A percentile compares a stretch with the other conserved stretches of the same genome.
Conservation (phyloP, 495 filamentous ascomycete species). For the Neurospora intermedia region DNA sequence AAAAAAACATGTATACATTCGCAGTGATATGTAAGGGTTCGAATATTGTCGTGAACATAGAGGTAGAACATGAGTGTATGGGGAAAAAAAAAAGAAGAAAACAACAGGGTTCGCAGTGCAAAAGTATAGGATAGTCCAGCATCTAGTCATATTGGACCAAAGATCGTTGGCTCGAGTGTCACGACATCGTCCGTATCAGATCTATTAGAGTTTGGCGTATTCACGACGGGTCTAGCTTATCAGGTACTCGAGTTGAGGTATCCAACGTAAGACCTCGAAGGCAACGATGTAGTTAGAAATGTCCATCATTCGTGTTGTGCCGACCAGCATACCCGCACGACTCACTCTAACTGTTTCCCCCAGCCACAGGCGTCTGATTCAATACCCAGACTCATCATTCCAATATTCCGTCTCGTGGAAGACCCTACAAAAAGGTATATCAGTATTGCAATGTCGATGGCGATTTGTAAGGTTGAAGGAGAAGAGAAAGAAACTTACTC, state of each 20-base stretch:
- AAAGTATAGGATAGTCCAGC: no score
- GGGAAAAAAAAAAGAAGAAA: no score
- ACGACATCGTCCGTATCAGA: no score
- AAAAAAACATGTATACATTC: neutral
- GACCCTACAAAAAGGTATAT: slow-evolving; percentile 24
- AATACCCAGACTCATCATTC: slow-evolving; percentile 47
- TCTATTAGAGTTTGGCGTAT: neutral
- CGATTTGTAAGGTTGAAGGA: neutral
- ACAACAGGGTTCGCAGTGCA: no score
- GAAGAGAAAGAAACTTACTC: slow-evolving; percentile 30
- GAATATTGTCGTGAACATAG: neutral
- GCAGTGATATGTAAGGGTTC: neutral
- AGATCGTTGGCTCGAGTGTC: neutral
- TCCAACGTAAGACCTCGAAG: no score
- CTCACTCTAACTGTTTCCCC: neutral
- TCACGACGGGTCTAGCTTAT: neutral
- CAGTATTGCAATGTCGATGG: neutral
- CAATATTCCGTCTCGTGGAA: slow-evolving; percentile 52
- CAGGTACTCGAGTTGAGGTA: neutral
- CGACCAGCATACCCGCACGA: neutral
- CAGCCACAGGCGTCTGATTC: neutral
- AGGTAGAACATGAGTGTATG: no score
- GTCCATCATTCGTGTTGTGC: neutral
- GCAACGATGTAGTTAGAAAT: neutral
- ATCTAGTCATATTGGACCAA: neutral